Evolutionary conservation across 75 land plant species (phyloP), one percentile per base, ranked within the genome.

Genomic region (Adiantum capillusveneris): DNA sequence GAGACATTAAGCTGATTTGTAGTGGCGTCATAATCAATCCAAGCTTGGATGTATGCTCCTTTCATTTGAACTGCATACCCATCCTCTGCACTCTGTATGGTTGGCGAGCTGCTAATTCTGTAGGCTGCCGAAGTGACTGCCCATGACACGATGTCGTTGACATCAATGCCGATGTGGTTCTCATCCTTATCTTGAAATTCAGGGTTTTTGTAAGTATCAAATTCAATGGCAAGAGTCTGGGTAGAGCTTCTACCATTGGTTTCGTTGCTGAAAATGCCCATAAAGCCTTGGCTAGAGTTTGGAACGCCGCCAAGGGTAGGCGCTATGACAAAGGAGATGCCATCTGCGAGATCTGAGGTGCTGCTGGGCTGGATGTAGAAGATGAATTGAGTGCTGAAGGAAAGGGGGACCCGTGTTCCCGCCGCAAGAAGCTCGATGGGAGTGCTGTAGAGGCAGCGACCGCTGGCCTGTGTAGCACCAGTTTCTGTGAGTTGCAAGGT

Each of bases 81-180:
- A 26, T 49, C 45, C 11, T 13, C 64, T 1, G 30, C 9, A 9
- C 24, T 21, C 59, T 24, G 31, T 2, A 64, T 56, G 25, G 59
- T 27, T 17, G n/a, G 0, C 0, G 19, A 21, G 14, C 60, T 12
- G 20, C 31, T 57, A 31, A 20, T 30, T 16, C 17, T 31, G 21
- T 27, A 62, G 66, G 46, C 27, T 29, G 53, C 51, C 34, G 61
- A 0, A 18, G 30, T 14, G 1, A 53, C 29, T 3, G 11, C 27
- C 44, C 27, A 24, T 29, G 72, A 69, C 1, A 14, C 11, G 17
- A 69, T 25, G 12, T 42, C 36, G 21, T 55, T 19, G 60, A 63
- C 43, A n/a, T 70, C 60, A 42, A 70, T n/a, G 11, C 67, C 73
- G 0, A 64, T 49, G 44, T 64, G 66, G 59, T 63, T 70, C 51